These are phyloP conservation scores for Agapanthus africanus DNA, from an alignment of 106 monocot genomes.

Conservation along the genomic window DNA sequence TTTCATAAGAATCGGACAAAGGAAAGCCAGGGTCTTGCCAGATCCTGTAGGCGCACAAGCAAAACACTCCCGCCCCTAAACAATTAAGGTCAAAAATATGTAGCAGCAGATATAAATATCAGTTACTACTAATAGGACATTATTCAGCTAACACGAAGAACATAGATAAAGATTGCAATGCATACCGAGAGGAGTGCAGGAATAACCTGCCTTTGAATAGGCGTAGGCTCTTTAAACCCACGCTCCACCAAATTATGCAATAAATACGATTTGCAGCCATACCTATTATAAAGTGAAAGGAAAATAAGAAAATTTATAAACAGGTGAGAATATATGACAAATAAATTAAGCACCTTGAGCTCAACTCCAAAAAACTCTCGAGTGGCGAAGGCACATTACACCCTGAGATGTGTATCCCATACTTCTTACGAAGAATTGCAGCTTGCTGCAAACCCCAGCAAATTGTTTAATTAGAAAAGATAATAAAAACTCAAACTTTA, in stretches of 20 bases:
- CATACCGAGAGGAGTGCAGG: constrained; percentile 86
- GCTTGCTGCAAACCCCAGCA: constrained; percentile 31
- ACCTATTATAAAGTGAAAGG: constrained; percentile 35
- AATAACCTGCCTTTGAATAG: constrained; percentile 98
- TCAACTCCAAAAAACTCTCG: constrained; percentile 60
- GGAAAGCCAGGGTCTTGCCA: constrained; percentile 95
- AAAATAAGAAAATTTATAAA: not conserved
- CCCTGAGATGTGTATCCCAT: constrained; percentile 81
- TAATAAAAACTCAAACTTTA: not conserved
- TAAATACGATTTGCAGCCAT: constrained; percentile 71
- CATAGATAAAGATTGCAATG: constrained; percentile 8
- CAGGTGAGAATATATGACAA: not conserved
- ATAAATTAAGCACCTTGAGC: constrained; percentile 47
- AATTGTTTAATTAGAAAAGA: not conserved
- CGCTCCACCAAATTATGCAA: constrained; percentile 58
- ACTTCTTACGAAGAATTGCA: constrained; percentile 66
- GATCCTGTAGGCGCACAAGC: constrained; percentile 99
- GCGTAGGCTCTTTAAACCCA: constrained; percentile 89
- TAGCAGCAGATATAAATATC: not conserved
- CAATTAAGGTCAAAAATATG: not conserved
- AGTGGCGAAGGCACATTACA: constrained; percentile 63
- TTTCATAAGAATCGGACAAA: constrained; percentile 87
- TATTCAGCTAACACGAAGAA: not conserved
- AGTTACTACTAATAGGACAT: not conserved
- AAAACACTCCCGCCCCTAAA: constrained; percentile 90